Percentiles rank a stretch among this genome's conserved stretches.
These are phyloP conservation scores for Citrullus mucosospermus DNA, from an alignment of 306 rosid species.

Conservation along the genomic window DNA sequence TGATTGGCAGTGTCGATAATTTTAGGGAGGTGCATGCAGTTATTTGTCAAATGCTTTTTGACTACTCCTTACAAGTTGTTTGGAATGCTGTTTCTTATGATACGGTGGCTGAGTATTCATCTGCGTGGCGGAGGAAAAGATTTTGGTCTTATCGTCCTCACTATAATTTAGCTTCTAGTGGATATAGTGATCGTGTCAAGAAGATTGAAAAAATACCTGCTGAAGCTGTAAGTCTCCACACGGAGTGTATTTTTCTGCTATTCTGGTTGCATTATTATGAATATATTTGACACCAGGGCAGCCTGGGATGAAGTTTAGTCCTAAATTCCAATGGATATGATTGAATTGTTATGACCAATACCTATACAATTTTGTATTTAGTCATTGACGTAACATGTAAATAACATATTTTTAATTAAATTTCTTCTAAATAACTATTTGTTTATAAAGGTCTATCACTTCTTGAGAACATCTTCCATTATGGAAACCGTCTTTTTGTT, in stretches of 20 bases:
- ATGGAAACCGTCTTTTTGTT: background rate
- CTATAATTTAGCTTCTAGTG: slow-evolving; percentile 19
- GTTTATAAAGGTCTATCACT: background rate
- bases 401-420: background rate
- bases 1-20: slow-evolving; percentile 67
- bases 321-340: background rate
- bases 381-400: background rate
- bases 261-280: slow-evolving; percentile 16
- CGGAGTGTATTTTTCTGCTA: slow-evolving; percentile 13
- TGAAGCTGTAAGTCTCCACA: slow-evolving; percentile 48
- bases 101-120: slow-evolving; percentile 36
- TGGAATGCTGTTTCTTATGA: slow-evolving; percentile 92
- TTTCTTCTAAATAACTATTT: background rate
- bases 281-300: background rate
- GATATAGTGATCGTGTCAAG: slow-evolving; percentile 17
- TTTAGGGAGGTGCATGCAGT: slow-evolving; percentile 54
- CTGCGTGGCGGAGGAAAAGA: slow-evolving; percentile 61
- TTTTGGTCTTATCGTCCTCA: slow-evolving; percentile 42
- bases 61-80: slow-evolving; percentile 63
- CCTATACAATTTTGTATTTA: background rate
- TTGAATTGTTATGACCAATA: background rate
- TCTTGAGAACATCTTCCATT: background rate
- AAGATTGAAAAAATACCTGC: slow-evolving; percentile 20
- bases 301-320: background rate
- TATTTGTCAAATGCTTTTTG: slow-evolving; percentile 52